Evolutionary conservation across 2,329 filamentous ascomycete species (phyloP).

Genomic region (Endocalyx cinctus): DNA sequence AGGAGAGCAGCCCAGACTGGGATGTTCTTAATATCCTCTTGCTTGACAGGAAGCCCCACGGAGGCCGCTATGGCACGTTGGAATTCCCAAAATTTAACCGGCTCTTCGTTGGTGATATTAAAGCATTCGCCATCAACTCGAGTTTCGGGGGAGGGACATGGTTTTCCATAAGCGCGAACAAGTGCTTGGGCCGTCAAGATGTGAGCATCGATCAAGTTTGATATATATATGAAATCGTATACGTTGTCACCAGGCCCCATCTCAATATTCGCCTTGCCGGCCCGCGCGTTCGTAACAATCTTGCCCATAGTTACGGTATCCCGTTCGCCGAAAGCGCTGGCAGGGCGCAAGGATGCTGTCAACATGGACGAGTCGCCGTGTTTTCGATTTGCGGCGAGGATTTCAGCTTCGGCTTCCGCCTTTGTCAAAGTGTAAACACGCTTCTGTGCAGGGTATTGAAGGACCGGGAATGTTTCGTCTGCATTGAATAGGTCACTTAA

Average conservation of each 20-base stretch:
- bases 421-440: slow-evolving; percentile 16
- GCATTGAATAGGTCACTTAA: slow-evolving; percentile 7
- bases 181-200: slow-evolving; percentile 24
- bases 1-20: slow-evolving; percentile 17
- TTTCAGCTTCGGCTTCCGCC: slow-evolving; percentile 14
- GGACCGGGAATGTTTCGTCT: slow-evolving; percentile 13
- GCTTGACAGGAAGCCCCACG: slow-evolving; percentile 17
- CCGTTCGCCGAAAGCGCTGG: slow-evolving; percentile 11
- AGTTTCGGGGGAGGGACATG: slow-evolving; percentile 10
- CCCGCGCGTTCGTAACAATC: slow-evolving; percentile 12
- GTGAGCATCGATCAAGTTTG: slow-evolving; percentile 23
- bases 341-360: slow-evolving; percentile 12
- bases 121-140: slow-evolving; percentile 30
- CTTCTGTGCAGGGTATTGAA: slow-evolving; percentile 15
- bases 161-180: slow-evolving; percentile 14
- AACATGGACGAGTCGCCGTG: slow-evolving; percentile 12
- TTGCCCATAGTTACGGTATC: slow-evolving; percentile 12
- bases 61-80: slow-evolving; percentile 17
- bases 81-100: slow-evolving; percentile 29
- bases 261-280: slow-evolving; percentile 11
- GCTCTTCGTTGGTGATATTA: slow-evolving; percentile 28
- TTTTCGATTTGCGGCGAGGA: slow-evolving; percentile 13
- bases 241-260: slow-evolving; percentile 24
- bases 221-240: slow-evolving; percentile 24
- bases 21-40: slow-evolving; percentile 16